Base-by-base conservation (phyloP, 2,329 filamentous ascomycete genomes). In the Dothistroma septosporum region DNA sequence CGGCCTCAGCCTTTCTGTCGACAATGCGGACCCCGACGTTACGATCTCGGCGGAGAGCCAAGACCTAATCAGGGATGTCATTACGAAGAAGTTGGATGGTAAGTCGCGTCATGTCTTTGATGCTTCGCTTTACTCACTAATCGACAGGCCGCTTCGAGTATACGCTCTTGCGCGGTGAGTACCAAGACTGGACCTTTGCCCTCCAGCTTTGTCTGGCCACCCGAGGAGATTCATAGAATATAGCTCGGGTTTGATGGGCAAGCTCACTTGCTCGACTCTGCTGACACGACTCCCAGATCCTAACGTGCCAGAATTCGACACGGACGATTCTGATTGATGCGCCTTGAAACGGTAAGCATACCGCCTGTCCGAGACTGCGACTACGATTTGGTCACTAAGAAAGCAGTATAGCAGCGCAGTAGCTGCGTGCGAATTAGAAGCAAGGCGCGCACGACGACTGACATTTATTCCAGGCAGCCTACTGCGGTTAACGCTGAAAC, bases 1-100 rank as follows among this genome's bases (percentile, higher is more conserved):
- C 48, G 77, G 77, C 16, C 71, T 82, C 14, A 70, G 73, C 1
- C 56, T 82, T 37, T 76, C 75, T 35, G 69, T 81, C 14, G 77
- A 79, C 46, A 76, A 75, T 67, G 79, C 79, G 33, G 77, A 79
- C 57, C 73, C 75, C 12, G 76, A 79, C 12, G 60, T 55, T 14
- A 73, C 73, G 7, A 69, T 82, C 16, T 65, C 74, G 6, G 73
- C 77, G 14, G 74, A 77, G 9, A 73, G 76, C 44, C 70, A 78
- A 49, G 70, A 69, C 9, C 19, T 74, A 28, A 67, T 81, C 8
- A 70, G 72, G 49, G 74, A 78, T 5, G 70, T 68, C 21, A 65
- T 81, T 12, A 64, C 59, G 21, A 68, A 72, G 24, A 78, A 77
- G 55, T 72, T 76, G n/a, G 75, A 75, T 35, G 79, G 41, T 78